Evolutionary conservation across 768 basidiomycete species (phyloP).

Genomic region (Lanmaoa pseudosensibilis): DNA sequence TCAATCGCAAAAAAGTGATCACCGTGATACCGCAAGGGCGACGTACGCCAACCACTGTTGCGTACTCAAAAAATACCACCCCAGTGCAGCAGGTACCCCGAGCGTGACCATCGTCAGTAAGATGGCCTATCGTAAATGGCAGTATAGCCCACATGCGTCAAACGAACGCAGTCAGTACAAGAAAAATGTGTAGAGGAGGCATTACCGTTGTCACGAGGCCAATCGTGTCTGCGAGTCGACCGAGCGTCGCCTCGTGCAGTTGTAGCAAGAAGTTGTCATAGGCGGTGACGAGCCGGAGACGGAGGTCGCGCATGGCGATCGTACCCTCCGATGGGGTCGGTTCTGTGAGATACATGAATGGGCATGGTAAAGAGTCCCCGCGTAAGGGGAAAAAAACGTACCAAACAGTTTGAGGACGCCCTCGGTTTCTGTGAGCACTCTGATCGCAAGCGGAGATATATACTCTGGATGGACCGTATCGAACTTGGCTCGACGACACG

Average conservation of each 20-base stretch:
- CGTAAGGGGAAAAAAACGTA: background rate
- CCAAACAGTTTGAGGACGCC: conserved; percentile 32
- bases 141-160: background rate
- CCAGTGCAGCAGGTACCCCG: conserved; percentile 19
- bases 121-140: conserved; percentile 12
- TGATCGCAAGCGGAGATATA: conserved; percentile 28
- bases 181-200: background rate
- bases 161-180: background rate
- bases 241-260: conserved; percentile 27
- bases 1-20: background rate
- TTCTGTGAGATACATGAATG: conserved; percentile 11
- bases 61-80: conserved; percentile 17
- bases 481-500: conserved; percentile 18
- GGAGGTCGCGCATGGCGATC: conserved; percentile 21
- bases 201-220: conserved; percentile 17
- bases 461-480: conserved; percentile 25
- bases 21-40: conserved; percentile 1
- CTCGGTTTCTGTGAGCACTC: conserved; percentile 25
- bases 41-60: conserved; percentile 16
- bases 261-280: conserved; percentile 13
- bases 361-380: too few species aligned
- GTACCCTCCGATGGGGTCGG: conserved; percentile 28
- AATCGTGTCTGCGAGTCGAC: conserved; percentile 24
- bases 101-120: conserved; percentile 19
- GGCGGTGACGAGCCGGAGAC: conserved; percentile 25